These are phyloP conservation scores for Scheffersomyces stambukii DNA, from an alignment of 1,139 yeast genomes.

Conservation along the genomic window DNA sequence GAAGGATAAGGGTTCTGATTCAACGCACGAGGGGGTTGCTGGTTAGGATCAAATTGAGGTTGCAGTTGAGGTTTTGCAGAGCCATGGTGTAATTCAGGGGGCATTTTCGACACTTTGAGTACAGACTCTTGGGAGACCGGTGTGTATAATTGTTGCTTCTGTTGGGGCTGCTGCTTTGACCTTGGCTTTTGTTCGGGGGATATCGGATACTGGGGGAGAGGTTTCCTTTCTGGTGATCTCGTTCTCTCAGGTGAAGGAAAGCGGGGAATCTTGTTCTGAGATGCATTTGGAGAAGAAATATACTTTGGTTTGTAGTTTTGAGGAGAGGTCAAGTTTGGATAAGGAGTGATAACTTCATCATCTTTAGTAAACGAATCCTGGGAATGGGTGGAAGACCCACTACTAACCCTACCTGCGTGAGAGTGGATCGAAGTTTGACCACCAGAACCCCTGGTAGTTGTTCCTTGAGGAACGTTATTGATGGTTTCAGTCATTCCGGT, in stretches of 20 bases:
- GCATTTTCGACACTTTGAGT: too few relatives aligned
- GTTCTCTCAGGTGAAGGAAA: slow-evolving; percentile 9
- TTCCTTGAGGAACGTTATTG: slow-evolving; percentile 17
- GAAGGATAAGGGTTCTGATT: slow-evolving; percentile 6
- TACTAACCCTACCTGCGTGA: slow-evolving; percentile 21
- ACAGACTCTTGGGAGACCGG: too few relatives aligned
- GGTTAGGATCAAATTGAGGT: slow-evolving; percentile 4
- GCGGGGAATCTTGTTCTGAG: slow-evolving; percentile 25
- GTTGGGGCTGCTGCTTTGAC: slow-evolving; percentile 4
- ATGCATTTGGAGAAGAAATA: slow-evolving; percentile 32
- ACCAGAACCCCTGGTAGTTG: slow-evolving; percentile 14
- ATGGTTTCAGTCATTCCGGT: slow-evolving; percentile 11
- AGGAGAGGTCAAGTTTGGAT: slow-evolving; percentile 13
- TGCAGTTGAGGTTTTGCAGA: slow-evolving; percentile 7
- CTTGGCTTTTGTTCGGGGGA: slow-evolving; percentile 10
- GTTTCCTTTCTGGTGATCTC: slow-evolving; percentile 8
- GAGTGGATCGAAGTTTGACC: slow-evolving; percentile 21
- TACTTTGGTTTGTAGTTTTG: slow-evolving; percentile 23
- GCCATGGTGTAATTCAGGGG: too few relatives aligned
- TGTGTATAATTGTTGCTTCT: too few relatives aligned
- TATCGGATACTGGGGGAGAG: slow-evolving; percentile 10
- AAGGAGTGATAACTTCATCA: slow-evolving; percentile 5
- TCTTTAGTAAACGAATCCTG: slow-evolving; percentile 6
- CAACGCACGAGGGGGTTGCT: slow-evolving; percentile 5
- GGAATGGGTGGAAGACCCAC: slow-evolving; percentile 5